Percentiles rank a stretch among this genome's conserved stretches.
Conservation (phyloP, 257 asterid genomes). For the Fraxinus pennsylvanica region DNA sequence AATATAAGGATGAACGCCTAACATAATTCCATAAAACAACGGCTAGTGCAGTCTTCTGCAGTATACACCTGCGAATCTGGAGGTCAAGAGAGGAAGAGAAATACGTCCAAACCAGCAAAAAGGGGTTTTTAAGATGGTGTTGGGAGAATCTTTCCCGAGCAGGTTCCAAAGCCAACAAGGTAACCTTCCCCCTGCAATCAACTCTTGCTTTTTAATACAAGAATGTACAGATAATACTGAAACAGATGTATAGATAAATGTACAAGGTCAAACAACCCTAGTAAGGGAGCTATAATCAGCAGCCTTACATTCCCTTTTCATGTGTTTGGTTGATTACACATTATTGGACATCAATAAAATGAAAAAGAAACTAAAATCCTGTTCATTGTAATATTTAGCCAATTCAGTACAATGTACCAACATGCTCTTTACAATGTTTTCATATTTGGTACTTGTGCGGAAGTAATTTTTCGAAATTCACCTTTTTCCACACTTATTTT, state of each 20-base stretch:
- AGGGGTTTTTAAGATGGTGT: slow-evolving; percentile 37
- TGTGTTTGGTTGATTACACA: background rate
- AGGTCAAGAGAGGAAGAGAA: background rate
- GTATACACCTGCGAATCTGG: slow-evolving; percentile 4
- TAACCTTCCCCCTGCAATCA: slow-evolving; percentile 64
- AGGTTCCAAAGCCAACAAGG: slow-evolving; percentile 62
- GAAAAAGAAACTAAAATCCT: background rate
- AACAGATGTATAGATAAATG: background rate
- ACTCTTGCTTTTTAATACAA: slow-evolving; percentile 6
- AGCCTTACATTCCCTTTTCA: background rate
- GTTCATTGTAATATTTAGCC: background rate
- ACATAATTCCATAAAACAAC: background rate
- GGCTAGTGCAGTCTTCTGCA: slow-evolving; percentile 7
- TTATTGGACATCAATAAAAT: background rate
- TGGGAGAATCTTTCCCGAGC: slow-evolving; percentile 66
- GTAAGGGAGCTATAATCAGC: background rate
- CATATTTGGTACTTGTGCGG: background rate
- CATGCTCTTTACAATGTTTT: background rate
- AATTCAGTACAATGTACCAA: background rate
- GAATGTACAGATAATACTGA: background rate
- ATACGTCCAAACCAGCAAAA: background rate
- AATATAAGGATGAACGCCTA: slow-evolving; percentile 3
- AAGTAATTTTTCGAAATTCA: no score
- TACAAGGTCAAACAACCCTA: background rate
- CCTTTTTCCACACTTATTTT: no score